phyloP scores from a whole-genome alignment of 1,139 yeast genomes.

The Hyphopichia fennica region DNA sequence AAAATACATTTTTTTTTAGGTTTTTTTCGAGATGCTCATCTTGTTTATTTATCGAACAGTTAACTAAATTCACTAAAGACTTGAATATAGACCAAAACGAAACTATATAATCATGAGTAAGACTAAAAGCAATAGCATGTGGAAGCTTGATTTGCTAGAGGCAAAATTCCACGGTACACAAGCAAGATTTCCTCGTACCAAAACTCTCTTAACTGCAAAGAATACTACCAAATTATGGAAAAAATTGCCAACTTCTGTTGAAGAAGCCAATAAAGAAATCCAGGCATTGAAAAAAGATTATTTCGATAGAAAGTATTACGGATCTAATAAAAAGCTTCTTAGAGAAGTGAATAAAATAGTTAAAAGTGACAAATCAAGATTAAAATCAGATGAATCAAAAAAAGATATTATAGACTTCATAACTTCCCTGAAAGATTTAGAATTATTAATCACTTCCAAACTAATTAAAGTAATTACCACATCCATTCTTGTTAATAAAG shows the following conservation, averaged over 20 bases:
- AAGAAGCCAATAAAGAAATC: constrained; percentile 47
- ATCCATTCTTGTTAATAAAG: constrained; percentile 26
- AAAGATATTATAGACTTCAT: constrained; percentile 21
- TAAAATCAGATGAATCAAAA: constrained; percentile 16
- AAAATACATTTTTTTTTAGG: neutral
- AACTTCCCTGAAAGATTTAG: constrained; percentile 16
- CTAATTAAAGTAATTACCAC: constrained; percentile 28
- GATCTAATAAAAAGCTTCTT: constrained; percentile 42
- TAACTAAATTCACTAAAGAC: no score
- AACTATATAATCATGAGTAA: neutral
- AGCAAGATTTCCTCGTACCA: constrained; percentile 58
- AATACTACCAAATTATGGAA: constrained; percentile 46
- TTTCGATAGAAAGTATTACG: constrained; percentile 52
- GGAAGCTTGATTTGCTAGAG: constrained; percentile 55
- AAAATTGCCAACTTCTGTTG: constrained; percentile 36
- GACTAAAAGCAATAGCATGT: constrained; percentile 22
- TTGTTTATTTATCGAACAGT: neutral
- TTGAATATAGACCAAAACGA: no score
- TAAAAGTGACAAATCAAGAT: constrained; percentile 23
- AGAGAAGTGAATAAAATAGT: constrained; percentile 31
- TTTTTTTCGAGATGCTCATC: constrained; percentile 2
- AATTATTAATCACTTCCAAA: constrained; percentile 32
- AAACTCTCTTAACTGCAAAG: constrained; percentile 46
- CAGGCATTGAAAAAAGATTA: constrained; percentile 44
- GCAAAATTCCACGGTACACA: constrained; percentile 40